Evolutionary conservation across 1,284 basidiomycete species (phyloP).

Genomic region (Leccinum angustisporum): DNA sequence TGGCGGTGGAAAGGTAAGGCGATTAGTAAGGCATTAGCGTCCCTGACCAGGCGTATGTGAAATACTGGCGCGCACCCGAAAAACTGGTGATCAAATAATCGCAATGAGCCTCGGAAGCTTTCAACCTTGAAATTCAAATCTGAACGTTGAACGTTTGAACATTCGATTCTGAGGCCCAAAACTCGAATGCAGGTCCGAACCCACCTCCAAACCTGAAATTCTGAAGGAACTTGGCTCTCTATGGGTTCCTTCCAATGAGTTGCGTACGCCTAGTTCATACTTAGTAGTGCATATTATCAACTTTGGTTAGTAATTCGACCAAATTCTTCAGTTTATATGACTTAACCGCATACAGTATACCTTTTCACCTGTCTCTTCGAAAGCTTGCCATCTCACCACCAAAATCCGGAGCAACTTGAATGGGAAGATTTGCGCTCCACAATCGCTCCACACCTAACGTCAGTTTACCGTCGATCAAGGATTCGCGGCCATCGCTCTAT

Average conservation of each 20-base stretch:
- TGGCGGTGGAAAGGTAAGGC: background rate
- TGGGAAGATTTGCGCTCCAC: conserved; percentile 6
- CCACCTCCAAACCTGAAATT: background rate
- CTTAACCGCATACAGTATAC: background rate
- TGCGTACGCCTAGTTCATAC: background rate
- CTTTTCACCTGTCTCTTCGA: background rate
- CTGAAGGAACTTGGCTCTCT: no score
- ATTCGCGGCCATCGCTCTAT: conserved; percentile 3
- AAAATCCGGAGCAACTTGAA: background rate
- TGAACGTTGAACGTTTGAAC: no score
- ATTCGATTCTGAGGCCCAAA: no score
- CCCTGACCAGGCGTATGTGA: background rate
- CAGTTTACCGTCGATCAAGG: conserved; percentile 20
- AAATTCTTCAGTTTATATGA: background rate
- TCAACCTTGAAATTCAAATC: background rate
- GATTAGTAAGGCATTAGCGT: no score
- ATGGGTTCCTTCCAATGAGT: background rate
- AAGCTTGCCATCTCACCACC: background rate
- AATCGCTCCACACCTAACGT: background rate
- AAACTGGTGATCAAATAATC: background rate
- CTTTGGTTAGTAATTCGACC: background rate
- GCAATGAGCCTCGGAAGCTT: background rate
- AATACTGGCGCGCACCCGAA: background rate
- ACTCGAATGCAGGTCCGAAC: background rate
- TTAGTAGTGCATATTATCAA: background rate